Conservation (phyloP, 73 alveolate genomes). For the Uronychia setigera region DNA sequence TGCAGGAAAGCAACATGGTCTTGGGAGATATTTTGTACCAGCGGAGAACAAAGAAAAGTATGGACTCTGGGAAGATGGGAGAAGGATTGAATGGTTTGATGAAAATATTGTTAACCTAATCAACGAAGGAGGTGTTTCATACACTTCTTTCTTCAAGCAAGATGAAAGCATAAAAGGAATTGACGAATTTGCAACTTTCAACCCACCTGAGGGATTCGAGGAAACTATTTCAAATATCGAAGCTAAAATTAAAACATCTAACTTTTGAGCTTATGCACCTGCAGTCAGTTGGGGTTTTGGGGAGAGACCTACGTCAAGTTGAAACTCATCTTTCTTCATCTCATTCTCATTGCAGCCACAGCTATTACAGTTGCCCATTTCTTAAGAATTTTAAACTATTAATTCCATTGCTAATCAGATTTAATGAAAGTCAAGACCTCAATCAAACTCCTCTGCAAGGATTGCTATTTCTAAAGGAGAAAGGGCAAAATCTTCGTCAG, state of each 20-base stretch:
- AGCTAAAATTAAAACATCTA: not conserved
- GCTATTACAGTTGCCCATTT: slow-evolving; percentile 1
- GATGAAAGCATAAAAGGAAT: slow-evolving; percentile 20
- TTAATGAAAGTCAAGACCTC: slow-evolving; percentile 44
- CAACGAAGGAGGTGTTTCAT: slow-evolving; percentile 13
- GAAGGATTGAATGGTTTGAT: slow-evolving; percentile 48
- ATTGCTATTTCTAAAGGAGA: slow-evolving; percentile 45
- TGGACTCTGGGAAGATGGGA: slow-evolving; percentile 62
- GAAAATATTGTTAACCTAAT: slow-evolving; percentile 20
- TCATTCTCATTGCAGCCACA: not conserved
- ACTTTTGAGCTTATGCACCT: too few species aligned
- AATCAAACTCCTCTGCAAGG: slow-evolving; percentile 39
- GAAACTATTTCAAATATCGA: not conserved
- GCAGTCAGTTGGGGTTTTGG: too few species aligned
- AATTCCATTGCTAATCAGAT: not conserved
- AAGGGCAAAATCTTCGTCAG: slow-evolving; percentile 24
- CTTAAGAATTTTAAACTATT: not conserved
- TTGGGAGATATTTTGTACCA: not conserved
- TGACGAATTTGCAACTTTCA: slow-evolving; percentile 10
- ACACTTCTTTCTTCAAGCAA: slow-evolving; percentile 19
- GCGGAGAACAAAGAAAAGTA: too few species aligned
- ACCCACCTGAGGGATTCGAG: slow-evolving; percentile 26
- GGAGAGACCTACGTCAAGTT: not conserved
- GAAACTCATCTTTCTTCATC: not conserved
- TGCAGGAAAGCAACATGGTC: slow-evolving; percentile 11